Evolutionary conservation across 73 alveolate genomes (phyloP).

Genomic region (Paramecium tetraurelia): DNA sequence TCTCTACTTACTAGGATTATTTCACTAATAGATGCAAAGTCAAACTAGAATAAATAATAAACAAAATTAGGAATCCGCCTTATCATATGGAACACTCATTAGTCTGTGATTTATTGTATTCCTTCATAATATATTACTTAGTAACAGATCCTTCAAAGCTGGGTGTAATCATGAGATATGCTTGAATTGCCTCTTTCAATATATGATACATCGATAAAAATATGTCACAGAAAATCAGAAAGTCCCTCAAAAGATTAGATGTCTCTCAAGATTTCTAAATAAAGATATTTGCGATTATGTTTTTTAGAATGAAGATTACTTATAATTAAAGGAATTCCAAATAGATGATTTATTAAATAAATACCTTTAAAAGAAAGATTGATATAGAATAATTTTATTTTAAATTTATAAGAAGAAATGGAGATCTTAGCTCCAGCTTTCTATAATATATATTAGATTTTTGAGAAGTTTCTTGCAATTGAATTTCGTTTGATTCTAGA

Average conservation of each 20-base stretch:
- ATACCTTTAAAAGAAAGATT: not conserved
- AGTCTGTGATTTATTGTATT: not conserved
- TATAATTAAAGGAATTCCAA: not conserved
- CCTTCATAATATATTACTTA: not conserved
- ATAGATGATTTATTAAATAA: not conserved
- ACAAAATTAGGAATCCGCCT: not conserved
- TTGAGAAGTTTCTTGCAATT: no score
- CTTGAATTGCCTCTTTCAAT: not conserved
- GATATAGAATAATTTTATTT: not conserved
- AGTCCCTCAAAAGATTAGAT: not conserved
- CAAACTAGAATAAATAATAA: not conserved
- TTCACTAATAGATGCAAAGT: not conserved
- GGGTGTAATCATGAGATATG: not conserved
- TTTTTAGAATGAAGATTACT: not conserved
- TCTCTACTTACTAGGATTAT: not conserved
- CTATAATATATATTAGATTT: no score
- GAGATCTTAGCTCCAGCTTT: no score
- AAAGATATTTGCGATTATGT: not conserved
- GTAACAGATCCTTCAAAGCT: not conserved
- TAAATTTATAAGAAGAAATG: no score
- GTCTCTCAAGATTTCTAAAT: not conserved
- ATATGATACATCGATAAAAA: not conserved
- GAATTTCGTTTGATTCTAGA: no score
- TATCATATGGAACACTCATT: not conserved
- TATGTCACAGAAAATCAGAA: not conserved